Percentiles rank a stretch among this genome's conserved stretches.
These are phyloP conservation scores for Solanum paucissectum DNA, from an alignment of 257 asterid genomes.

Conservation along the genomic window DNA sequence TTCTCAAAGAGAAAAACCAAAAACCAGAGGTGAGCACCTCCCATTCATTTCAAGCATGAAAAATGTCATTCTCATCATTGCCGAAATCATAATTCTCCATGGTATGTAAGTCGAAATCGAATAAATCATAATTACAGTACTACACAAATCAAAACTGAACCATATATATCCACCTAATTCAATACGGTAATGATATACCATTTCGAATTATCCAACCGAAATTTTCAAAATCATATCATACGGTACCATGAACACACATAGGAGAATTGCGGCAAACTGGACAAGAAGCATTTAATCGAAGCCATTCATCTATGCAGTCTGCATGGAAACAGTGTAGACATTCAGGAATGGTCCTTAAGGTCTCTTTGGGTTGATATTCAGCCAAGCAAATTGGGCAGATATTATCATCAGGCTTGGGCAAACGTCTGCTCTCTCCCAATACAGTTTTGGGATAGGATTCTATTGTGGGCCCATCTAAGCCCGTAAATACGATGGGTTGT, in stretches of 20 bases:
- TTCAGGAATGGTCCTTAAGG: slow-evolving; percentile 38
- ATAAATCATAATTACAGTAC: not conserved
- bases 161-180: not conserved
- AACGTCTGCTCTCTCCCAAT: slow-evolving; percentile 40
- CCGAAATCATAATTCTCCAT: not conserved
- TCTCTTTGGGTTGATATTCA: slow-evolving; percentile 39
- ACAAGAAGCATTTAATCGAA: slow-evolving; percentile 33
- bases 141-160: not conserved
- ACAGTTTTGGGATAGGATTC: slow-evolving; percentile 42
- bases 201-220: not conserved
- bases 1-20: too few relatives aligned
- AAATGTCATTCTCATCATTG: not conserved
- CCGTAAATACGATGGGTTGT: slow-evolving; percentile 1
- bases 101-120: not conserved
- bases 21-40: too few relatives aligned
- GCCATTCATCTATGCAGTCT: slow-evolving; percentile 52
- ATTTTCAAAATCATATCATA: not conserved
- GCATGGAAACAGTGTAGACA: slow-evolving; percentile 49
- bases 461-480: slow-evolving; percentile 32
- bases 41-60: not conserved
- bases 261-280: slow-evolving; percentile 45
- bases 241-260: not conserved
- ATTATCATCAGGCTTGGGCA: slow-evolving; percentile 32
- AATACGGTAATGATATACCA: not conserved
- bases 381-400: slow-evolving; percentile 36